Percentiles rank a stretch among this genome's conserved stretches.
phyloP scores from a whole-genome alignment of 2,329 filamentous ascomycete species.

The Aspergillus pseudoviridinutans region DNA sequence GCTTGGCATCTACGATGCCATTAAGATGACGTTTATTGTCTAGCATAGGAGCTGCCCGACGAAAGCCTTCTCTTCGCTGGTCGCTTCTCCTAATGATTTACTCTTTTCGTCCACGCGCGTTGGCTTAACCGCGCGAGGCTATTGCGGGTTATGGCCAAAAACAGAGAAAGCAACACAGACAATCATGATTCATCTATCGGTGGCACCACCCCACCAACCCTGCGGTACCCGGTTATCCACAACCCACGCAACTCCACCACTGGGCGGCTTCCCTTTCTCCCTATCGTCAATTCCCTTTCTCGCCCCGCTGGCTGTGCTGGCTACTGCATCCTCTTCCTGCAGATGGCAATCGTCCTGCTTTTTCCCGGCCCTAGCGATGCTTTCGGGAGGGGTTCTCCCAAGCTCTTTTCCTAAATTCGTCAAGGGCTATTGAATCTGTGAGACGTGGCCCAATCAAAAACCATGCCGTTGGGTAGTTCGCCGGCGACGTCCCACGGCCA shows the following conservation, averaged over 20 bases:
- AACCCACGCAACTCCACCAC: neutral
- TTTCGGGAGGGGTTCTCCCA: constrained; percentile 14
- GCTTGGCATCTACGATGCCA: neutral
- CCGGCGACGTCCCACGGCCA: constrained; percentile 24
- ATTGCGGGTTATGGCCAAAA: constrained; percentile 1
- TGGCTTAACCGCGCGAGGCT: neutral
- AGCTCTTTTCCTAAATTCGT: constrained; percentile 18
- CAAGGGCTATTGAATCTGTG: constrained; percentile 26
- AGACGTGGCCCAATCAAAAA: constrained; percentile 43
- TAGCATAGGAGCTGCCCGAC: neutral
- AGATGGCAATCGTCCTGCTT: constrained; percentile 25
- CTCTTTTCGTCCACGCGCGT: neutral
- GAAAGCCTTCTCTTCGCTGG: neutral
- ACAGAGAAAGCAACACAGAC: constrained; percentile 10
- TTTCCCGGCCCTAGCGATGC: constrained; percentile 26
- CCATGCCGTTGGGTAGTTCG: constrained; percentile 29
- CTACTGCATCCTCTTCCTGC: constrained; percentile 28
- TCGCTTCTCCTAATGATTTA: neutral
- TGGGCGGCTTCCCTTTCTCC: constrained; percentile 19
- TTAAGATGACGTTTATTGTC: neutral
- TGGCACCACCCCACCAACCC: constrained; percentile 26
- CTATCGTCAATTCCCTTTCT: constrained; percentile 21
- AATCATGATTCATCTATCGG: constrained; percentile 13
- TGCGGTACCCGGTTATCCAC: constrained; percentile 20
- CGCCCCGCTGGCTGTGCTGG: constrained; percentile 18